These are phyloP conservation scores for Solanum sejunctum DNA, from an alignment of 257 asterid genomes.

Conservation along the genomic window DNA sequence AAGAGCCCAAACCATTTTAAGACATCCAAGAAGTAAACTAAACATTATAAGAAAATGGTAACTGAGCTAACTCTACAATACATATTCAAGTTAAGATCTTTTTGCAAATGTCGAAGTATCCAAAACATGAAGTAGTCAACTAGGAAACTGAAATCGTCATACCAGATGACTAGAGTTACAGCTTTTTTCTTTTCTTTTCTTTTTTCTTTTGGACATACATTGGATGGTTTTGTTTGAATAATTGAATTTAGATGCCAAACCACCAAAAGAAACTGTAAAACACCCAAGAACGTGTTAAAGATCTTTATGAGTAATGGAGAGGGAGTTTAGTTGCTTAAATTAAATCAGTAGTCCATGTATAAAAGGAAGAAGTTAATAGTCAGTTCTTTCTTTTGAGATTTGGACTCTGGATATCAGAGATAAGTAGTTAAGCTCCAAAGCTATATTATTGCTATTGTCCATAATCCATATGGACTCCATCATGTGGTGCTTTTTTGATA, in stretches of 20 bases:
- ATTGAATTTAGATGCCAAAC: background rate
- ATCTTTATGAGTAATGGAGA: background rate
- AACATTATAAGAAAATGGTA: background rate
- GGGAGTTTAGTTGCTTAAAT: background rate
- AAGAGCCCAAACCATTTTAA: background rate
- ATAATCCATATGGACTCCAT: background rate
- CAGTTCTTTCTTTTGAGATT: background rate
- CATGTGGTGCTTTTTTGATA: background rate
- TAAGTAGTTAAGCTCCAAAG: background rate
- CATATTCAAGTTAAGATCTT: background rate
- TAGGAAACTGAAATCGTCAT: background rate
- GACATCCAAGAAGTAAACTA: background rate
- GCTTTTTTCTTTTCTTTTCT: background rate
- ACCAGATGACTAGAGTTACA: background rate
- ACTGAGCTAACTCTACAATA: background rate
- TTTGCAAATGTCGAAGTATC: background rate
- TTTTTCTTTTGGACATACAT: background rate
- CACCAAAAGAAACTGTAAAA: background rate
- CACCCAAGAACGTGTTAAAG: background rate
- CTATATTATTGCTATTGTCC: background rate
- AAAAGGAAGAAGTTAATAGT: background rate
- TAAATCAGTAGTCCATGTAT: background rate
- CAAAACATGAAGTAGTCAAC: background rate
- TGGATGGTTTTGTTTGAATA: background rate
- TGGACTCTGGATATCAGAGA: background rate